Evolutionary conservation across 768 basidiomycete species (phyloP).

Genomic region (Mrakia hoshinonis): DNA sequence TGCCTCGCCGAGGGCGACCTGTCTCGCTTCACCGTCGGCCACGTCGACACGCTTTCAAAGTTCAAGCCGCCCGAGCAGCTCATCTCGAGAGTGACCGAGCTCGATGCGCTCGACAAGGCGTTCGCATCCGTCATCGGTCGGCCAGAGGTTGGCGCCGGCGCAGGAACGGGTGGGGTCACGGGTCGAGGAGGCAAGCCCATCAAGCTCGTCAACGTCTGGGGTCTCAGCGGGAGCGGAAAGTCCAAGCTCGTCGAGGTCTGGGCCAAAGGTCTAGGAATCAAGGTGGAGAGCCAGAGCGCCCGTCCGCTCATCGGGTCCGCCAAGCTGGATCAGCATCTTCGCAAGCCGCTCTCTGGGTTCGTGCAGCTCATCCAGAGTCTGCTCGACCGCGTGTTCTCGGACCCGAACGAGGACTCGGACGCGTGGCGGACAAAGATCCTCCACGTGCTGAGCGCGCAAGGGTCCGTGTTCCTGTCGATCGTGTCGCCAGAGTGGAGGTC

Average conservation of each 20-base stretch:
- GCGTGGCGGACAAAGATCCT: constrained; percentile 33
- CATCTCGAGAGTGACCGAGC: constrained; percentile 30
- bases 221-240: constrained; percentile 32
- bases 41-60: constrained; percentile 30
- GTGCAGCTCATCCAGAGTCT: constrained; percentile 35
- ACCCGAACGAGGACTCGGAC: constrained; percentile 34
- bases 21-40: constrained; percentile 30
- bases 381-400: constrained; percentile 34
- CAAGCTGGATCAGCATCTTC: constrained; percentile 57
- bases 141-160: too few relatives aligned
- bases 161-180: neutral
- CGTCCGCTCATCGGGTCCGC: constrained; percentile 28
- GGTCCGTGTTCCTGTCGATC: constrained; percentile 32
- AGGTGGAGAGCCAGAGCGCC: neutral
- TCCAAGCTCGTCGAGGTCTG: constrained; percentile 27
- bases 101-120: constrained; percentile 16
- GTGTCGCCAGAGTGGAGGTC: constrained; percentile 31
- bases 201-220: constrained; percentile 30
- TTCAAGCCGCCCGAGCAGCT: constrained; percentile 29
- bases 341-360: constrained; percentile 51
- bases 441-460: constrained; percentile 31
- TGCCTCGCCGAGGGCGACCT: constrained; percentile 29
- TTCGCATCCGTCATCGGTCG: neutral
- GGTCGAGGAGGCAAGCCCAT: neutral
- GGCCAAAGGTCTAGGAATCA: neutral